These are phyloP conservation scores for Coemansia sp. DNA, from an alignment of 192 early-diverging fungal genomes.

Conservation along the genomic window DNA sequence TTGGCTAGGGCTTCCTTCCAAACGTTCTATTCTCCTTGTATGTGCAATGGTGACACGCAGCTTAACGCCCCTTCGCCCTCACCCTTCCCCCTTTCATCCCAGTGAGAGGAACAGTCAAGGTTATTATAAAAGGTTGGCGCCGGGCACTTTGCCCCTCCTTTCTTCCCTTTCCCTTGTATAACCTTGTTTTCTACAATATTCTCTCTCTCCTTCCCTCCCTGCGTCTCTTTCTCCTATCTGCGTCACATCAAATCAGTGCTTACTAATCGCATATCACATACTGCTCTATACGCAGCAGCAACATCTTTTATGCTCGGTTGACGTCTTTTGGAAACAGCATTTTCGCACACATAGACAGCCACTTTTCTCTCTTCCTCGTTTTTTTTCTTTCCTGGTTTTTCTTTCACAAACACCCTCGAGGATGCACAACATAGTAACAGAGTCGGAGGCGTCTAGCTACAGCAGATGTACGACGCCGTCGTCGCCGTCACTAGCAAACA, in stretches of 20 bases:
- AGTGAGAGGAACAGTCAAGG: background rate
- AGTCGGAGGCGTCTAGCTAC: background rate
- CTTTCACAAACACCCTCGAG: background rate
- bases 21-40: background rate
- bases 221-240: background rate
- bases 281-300: constrained; percentile 4
- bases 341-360: constrained; percentile 4
- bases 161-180: background rate
- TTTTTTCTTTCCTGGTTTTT: background rate
- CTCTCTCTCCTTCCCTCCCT: background rate
- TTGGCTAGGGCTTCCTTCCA: background rate
- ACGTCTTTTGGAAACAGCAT: background rate
- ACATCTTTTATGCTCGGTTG: constrained; percentile 4
- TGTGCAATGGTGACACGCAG: background rate
- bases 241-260: background rate
- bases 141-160: background rate
- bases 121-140: background rate
- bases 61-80: background rate
- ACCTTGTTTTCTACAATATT: background rate
- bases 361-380: background rate
- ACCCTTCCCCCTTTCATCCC: background rate
- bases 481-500: background rate
- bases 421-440: constrained; percentile 7
- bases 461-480: background rate
- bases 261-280: constrained; percentile 9